Evolutionary conservation across 1,139 yeast species (phyloP), one percentile per base, ranked within the genome.

Genomic region (Blastobotrys malaysiensis): DNA sequence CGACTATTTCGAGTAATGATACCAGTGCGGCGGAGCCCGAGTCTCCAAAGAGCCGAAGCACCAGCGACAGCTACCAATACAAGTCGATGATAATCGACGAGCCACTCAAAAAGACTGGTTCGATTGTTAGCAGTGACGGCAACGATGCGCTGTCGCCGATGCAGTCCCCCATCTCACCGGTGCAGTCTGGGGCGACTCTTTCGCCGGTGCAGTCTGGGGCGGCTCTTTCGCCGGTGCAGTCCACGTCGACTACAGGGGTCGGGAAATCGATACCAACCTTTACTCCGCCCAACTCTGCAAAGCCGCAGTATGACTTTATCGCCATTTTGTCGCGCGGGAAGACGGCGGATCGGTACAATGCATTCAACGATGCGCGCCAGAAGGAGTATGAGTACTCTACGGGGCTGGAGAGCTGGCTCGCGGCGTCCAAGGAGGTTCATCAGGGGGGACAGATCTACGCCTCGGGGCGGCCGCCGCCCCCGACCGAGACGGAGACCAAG

Each of bases 321-420:
- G 71, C 68, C 1, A 62, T 69, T 5, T 55, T 70, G 14, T 56
- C 66, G 53, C 66, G 62, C 48, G 62, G 66, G 1, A 51, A 61
- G 18, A 56, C 69, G 11, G 61, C 52, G 14, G 68, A 64, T 36
- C 62, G 68, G 45, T 63, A 57, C 46, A 60, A 39, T 43, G 64
- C 61, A 21, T 72, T 63, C 59, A 70, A 59, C 46, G 56, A 52
- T 45, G 73, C 65, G 3, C 60, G 67, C 2, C 55, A 52, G 13
- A 55, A 57, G 16, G 73, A 72, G 56, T 59, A 59, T 5, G 71
- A 64, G 46, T 71, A 69, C 56, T 63, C 65, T 1, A 63, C 74
- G 0, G 73, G 73, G 9, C 61, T 71, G 24, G 63, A 62, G 21
- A 64, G 68, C 13, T 71, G 75, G 75, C 62, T 71, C 7, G 55